These are phyloP conservation scores for Dactylellina drechsleri DNA, from an alignment of 2,329 filamentous ascomycete species.

Conservation along the genomic window DNA sequence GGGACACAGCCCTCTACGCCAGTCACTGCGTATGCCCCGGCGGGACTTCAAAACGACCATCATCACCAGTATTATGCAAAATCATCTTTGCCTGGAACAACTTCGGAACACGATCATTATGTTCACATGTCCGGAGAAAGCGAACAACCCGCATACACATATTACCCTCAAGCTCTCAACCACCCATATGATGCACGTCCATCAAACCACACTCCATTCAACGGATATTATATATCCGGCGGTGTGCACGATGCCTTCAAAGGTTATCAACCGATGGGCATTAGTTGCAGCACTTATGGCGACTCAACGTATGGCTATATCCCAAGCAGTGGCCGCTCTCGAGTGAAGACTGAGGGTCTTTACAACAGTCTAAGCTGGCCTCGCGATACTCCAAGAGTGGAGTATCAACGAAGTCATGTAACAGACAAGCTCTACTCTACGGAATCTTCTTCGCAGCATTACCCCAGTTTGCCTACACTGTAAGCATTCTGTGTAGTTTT, in stretches of 20 bases:
- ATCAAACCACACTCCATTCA: conserved; percentile 47
- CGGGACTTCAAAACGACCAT: conserved; percentile 56
- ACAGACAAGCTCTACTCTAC: conserved; percentile 47
- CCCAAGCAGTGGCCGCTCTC: conserved; percentile 40
- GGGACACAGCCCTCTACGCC: conserved; percentile 63
- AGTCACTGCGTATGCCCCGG: conserved; percentile 56
- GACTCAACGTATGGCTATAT: conserved; percentile 51
- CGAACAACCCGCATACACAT: conserved; percentile 44
- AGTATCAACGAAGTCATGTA: conserved; percentile 46
- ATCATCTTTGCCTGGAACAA: conserved; percentile 34
- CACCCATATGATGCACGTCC: conserved; percentile 43
- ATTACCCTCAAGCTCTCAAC: conserved; percentile 50
- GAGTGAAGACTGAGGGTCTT: conserved; percentile 40
- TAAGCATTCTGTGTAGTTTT: conserved; percentile 8
- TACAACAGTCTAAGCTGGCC: conserved; percentile 49
- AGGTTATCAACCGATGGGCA: conserved; percentile 47
- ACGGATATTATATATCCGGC: conserved; percentile 46
- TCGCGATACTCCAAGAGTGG: conserved; percentile 42
- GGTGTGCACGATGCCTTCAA: conserved; percentile 52
- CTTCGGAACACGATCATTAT: conserved; percentile 61
- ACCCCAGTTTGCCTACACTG: conserved; percentile 45
- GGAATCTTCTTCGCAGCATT: conserved; percentile 47
- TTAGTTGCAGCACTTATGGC: conserved; percentile 47
- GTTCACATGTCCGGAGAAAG: conserved; percentile 63
- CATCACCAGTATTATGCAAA: conserved; percentile 55